Conservation (phyloP, 2,329 filamentous ascomycete genomes). For the Fusarium algeriense region DNA sequence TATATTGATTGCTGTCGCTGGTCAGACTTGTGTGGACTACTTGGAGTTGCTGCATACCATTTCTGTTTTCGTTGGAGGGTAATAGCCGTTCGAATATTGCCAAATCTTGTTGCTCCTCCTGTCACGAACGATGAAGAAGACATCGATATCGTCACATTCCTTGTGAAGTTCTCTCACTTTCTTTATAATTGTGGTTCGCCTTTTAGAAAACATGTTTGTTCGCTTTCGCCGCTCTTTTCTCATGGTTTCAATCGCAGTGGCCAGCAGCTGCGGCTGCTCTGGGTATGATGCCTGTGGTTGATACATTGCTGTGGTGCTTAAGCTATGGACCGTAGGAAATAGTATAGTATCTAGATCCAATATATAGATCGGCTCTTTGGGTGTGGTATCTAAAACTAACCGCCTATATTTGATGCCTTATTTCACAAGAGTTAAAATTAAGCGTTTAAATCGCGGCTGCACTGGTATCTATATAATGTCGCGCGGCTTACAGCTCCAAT, state of each 20-base stretch:
- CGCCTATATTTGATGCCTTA: not conserved
- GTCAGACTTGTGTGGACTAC: not conserved
- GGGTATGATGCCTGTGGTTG: not conserved
- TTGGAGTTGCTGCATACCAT: not conserved
- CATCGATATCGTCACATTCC: slow-evolving; percentile 14
- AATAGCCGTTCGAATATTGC: slow-evolving; percentile 21
- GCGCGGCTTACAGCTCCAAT: not conserved
- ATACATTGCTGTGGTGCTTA: not conserved
- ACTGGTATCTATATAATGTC: not conserved
- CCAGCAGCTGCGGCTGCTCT: not conserved
- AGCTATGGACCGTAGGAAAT: too few relatives aligned
- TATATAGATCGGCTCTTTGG: not conserved
- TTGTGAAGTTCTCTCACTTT: slow-evolving; percentile 6
- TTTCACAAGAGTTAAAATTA: too few relatives aligned
- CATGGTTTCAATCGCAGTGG: not conserved
- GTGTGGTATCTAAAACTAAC: not conserved
- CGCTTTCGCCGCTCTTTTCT: not conserved
- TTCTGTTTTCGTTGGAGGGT: slow-evolving; percentile 5
- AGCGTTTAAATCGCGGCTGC: too few relatives aligned
- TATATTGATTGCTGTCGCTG: not conserved
- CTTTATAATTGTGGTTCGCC: not conserved
- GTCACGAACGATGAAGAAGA: slow-evolving; percentile 17
- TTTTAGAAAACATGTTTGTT: not conserved
- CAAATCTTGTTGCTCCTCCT: slow-evolving; percentile 15
- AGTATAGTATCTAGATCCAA: too few relatives aligned